Evolutionary conservation across 257 asterid genomes (phyloP).

Genomic region (Thymus quinquecostatus): DNA sequence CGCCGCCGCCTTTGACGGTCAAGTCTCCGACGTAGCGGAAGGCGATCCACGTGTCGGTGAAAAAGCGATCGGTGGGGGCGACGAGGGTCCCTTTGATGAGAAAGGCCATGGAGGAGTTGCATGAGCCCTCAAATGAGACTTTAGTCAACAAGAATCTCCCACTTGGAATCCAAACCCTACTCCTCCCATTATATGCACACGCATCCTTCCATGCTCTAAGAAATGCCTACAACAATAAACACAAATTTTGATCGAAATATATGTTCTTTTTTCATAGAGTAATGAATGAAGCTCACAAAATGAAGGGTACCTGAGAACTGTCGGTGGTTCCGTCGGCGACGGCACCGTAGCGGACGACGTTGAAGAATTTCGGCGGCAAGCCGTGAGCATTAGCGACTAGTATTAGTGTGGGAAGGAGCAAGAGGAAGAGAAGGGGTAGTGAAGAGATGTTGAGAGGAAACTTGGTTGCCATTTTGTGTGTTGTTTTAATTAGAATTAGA

Average conservation of each 20-base stretch:
- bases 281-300: too few species aligned
- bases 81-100: slow-evolving; percentile 41
- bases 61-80: slow-evolving; percentile 45
- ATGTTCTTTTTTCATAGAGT: too few species aligned
- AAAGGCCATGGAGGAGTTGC: slow-evolving; percentile 46
- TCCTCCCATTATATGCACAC: slow-evolving; percentile 51
- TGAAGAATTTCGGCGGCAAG: slow-evolving; percentile 32
- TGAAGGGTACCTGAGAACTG: slow-evolving; percentile 31
- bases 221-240: slow-evolving; percentile 48
- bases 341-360: slow-evolving; percentile 47
- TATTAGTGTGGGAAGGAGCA: slow-evolving; percentile 8
- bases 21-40: slow-evolving; percentile 45
- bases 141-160: slow-evolving; percentile 55
- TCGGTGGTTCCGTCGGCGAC: slow-evolving; percentile 41
- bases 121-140: slow-evolving; percentile 54
- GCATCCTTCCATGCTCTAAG: slow-evolving; percentile 65
- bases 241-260: not conserved
- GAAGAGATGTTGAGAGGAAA: not conserved
- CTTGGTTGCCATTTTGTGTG: slow-evolving; percentile 33
- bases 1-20: slow-evolving; percentile 58
- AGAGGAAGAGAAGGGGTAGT: slow-evolving; percentile 11
- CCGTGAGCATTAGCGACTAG: not conserved
- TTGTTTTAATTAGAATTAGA: not conserved
- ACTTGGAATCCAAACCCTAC: slow-evolving; percentile 52
- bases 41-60: slow-evolving; percentile 57